phyloP scores from a whole-genome alignment of 257 asterid species.

The Striga asiatica region DNA sequence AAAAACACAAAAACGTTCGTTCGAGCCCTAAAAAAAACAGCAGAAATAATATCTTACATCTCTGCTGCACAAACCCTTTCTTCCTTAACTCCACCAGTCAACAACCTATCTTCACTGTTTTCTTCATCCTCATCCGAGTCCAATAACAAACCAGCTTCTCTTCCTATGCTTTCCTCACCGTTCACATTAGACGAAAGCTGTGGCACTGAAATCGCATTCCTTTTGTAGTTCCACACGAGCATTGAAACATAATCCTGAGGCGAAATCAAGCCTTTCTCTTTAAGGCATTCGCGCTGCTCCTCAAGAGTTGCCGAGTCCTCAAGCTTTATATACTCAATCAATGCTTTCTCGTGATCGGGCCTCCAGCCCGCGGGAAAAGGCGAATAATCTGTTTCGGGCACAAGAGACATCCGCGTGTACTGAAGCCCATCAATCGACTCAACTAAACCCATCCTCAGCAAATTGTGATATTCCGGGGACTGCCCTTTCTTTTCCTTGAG shows the following conservation, averaged over 20 bases:
- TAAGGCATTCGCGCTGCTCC: slow-evolving; percentile 54
- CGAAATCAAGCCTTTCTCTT: slow-evolving; percentile 79
- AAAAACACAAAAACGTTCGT: slow-evolving; percentile 11
- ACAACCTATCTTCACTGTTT: slow-evolving; percentile 14
- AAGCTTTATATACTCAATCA: slow-evolving; percentile 71
- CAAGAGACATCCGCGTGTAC: slow-evolving; percentile 90
- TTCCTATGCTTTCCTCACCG: slow-evolving; percentile 21
- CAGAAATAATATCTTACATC: slow-evolving; percentile 26
- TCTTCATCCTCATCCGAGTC: slow-evolving; percentile 36
- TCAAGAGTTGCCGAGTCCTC: slow-evolving; percentile 58
- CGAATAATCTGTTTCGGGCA: slow-evolving; percentile 88
- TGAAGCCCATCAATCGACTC: slow-evolving; percentile 94
- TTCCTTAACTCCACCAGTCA: slow-evolving; percentile 39
- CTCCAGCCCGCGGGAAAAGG: slow-evolving; percentile 84
- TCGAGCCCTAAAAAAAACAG: neutral
- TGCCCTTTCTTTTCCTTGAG: slow-evolving; percentile 89
- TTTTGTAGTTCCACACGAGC: slow-evolving; percentile 95
- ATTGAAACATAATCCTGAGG: slow-evolving; percentile 92
- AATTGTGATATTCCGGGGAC: slow-evolving; percentile 86
- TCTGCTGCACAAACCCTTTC: slow-evolving; percentile 35
- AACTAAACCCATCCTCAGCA: slow-evolving; percentile 84
- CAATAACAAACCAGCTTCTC: slow-evolving; percentile 29
- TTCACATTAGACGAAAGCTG: slow-evolving; percentile 27
- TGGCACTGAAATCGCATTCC: slow-evolving; percentile 48
- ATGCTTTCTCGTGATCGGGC: slow-evolving; percentile 88